phyloP scores from a whole-genome alignment of 345 rosid genomes.

The Erysimum cheiranthoides region DNA sequence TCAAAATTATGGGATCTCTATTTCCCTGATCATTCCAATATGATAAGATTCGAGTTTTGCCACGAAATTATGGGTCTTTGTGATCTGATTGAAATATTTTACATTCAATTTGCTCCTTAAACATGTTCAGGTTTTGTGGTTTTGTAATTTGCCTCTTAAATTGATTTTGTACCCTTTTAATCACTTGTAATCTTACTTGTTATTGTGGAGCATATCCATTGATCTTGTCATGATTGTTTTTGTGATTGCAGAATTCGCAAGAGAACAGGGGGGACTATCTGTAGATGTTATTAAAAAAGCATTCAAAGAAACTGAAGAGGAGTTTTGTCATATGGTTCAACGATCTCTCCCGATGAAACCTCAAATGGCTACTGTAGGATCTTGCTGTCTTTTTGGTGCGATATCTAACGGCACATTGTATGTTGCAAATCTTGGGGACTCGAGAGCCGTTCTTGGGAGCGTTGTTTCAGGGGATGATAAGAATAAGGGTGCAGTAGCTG shows the following conservation, averaged over 20 bases:
- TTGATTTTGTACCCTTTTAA: neutral
- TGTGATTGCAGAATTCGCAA: slow-evolving; percentile 63
- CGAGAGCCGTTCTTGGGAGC: slow-evolving; percentile 91
- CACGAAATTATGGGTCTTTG: slow-evolving; percentile 1
- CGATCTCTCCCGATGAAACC: slow-evolving; percentile 68
- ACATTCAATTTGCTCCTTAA: neutral
- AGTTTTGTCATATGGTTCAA: slow-evolving; percentile 78
- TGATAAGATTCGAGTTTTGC: neutral
- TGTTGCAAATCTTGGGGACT: slow-evolving; percentile 96
- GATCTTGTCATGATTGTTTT: neutral
- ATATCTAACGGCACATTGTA: slow-evolving; percentile 72
- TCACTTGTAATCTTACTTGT: neutral
- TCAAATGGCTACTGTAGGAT: slow-evolving; percentile 90
- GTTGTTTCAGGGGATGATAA: slow-evolving; percentile 51
- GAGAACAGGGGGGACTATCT: slow-evolving; percentile 86
- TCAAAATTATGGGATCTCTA: slow-evolving; percentile 4
- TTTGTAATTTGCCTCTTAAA: neutral
- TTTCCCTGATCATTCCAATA: neutral
- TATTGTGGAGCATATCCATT: neutral
- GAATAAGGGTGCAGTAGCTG: slow-evolving; percentile 61
- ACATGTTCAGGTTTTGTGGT: neutral
- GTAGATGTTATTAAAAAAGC: slow-evolving; percentile 83
- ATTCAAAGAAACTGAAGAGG: slow-evolving; percentile 89
- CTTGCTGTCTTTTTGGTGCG: slow-evolving; percentile 94
- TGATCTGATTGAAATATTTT: neutral